These are phyloP conservation scores for Colletotrichum nymphaeae DNA, from an alignment of 2,329 filamentous ascomycete genomes.

Conservation along the genomic window DNA sequence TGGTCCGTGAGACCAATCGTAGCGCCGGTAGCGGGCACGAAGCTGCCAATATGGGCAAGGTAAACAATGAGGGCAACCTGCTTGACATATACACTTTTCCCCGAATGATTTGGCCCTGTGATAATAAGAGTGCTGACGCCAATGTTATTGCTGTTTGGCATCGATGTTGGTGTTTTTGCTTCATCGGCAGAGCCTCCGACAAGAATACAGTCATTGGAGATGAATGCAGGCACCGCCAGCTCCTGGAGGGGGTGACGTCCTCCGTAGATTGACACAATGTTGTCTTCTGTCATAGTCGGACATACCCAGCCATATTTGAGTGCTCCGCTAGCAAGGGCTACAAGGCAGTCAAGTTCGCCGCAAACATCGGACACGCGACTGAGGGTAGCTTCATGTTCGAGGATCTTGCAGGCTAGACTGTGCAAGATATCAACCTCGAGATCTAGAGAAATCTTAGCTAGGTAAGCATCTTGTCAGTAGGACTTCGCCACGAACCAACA, in stretches of 20 bases:
- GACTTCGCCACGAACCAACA: slow-evolving; percentile 67
- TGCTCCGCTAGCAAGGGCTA: slow-evolving; percentile 84
- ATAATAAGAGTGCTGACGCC: slow-evolving; percentile 75
- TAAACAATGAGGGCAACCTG: slow-evolving; percentile 92
- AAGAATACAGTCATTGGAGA: slow-evolving; percentile 84
- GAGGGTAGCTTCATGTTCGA: slow-evolving; percentile 76
- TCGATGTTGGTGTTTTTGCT: slow-evolving; percentile 36
- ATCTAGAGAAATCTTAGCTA: slow-evolving; percentile 59
- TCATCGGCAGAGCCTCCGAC: slow-evolving; percentile 64
- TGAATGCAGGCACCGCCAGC: slow-evolving; percentile 80
- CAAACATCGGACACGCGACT: slow-evolving; percentile 79
- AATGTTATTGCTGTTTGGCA: not conserved
- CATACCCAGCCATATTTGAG: slow-evolving; percentile 76
- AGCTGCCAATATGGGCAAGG: slow-evolving; percentile 92
- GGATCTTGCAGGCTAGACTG: slow-evolving; percentile 75
- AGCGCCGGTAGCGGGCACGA: slow-evolving; percentile 83
- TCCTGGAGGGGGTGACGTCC: slow-evolving; percentile 92
- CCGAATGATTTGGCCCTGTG: slow-evolving; percentile 96
- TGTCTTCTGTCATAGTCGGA: slow-evolving; percentile 77
- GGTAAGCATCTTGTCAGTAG: not conserved
- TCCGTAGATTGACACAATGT: slow-evolving; percentile 78
- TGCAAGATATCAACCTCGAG: slow-evolving; percentile 91
- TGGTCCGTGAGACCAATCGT: slow-evolving; percentile 90
- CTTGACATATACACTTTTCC: slow-evolving; percentile 96
- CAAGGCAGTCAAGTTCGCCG: slow-evolving; percentile 86